Conservation (phyloP, 768 basidiomycete species). For the Tulasnella sp. region DNA sequence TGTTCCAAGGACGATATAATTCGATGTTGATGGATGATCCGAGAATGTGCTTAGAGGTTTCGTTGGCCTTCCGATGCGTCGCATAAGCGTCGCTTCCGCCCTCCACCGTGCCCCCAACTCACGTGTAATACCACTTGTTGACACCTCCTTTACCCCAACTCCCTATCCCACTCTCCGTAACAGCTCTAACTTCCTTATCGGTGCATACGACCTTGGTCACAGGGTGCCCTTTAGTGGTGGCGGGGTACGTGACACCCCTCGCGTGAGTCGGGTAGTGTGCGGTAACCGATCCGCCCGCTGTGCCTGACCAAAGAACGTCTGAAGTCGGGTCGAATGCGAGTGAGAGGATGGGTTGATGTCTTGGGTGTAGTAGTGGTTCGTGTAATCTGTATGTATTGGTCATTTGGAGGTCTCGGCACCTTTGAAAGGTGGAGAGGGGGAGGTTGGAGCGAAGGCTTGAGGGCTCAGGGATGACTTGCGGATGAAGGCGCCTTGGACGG, state of each 20-base stretch:
- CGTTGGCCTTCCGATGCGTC: constrained; percentile 16
- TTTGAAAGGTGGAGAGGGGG: too few relatives aligned
- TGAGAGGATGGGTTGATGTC: constrained; percentile 50
- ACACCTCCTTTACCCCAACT: constrained; percentile 78
- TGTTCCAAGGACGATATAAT: constrained; percentile 53
- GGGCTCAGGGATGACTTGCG: not conserved
- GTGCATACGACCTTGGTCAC: constrained; percentile 71
- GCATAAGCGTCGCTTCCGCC: not conserved
- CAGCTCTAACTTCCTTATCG: constrained; percentile 68
- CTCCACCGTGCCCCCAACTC: constrained; percentile 26
- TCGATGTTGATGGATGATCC: constrained; percentile 36
- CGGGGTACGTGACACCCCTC: constrained; percentile 65
- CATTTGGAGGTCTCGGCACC: too few relatives aligned
- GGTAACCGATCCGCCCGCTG: constrained; percentile 57
- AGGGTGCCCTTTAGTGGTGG: constrained; percentile 50
- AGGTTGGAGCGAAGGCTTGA: not conserved
- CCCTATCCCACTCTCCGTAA: constrained; percentile 53
- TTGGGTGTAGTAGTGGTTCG: constrained; percentile 14
- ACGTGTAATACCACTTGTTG: constrained; percentile 78
- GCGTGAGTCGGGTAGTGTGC: constrained; percentile 60
- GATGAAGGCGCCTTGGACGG: not conserved
- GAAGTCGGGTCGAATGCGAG: constrained; percentile 86
- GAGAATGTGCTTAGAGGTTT: constrained; percentile 25
- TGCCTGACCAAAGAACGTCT: constrained; percentile 82
- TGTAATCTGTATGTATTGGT: too few relatives aligned